phyloP scores from a whole-genome alignment of 257 asterid species.

The Scutellaria minor region DNA sequence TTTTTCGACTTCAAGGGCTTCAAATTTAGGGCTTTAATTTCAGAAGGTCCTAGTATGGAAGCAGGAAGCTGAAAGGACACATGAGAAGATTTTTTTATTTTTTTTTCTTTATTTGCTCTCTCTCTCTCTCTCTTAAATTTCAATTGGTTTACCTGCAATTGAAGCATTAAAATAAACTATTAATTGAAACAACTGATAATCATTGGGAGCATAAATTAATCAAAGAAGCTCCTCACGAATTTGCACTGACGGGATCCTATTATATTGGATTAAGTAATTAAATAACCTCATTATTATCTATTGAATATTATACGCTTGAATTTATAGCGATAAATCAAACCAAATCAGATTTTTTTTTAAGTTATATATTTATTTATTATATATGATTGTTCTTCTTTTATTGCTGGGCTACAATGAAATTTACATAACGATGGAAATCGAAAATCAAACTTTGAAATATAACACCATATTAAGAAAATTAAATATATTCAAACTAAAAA shows the following conservation, averaged over 20 bases:
- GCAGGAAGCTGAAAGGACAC: slow-evolving; percentile 9
- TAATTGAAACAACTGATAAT: not conserved
- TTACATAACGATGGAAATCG: no score
- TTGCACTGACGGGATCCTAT: not conserved
- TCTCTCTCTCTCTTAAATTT: not conserved
- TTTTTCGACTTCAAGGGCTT: slow-evolving; percentile 15
- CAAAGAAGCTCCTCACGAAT: not conserved
- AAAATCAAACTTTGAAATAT: no score
- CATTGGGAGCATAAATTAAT: not conserved
- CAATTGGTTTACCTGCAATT: not conserved
- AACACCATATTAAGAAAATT: no score
- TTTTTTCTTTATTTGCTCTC: not conserved
- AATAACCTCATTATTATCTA: not conserved
- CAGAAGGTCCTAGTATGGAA: slow-evolving; percentile 4
- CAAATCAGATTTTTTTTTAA: no score
- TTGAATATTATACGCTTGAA: not conserved
- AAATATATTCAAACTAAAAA: no score
- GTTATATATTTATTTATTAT: no score
- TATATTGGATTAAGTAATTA: not conserved
- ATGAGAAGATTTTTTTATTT: no score
- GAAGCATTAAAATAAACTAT: not conserved
- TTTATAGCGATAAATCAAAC: not conserved
- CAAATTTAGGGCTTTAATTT: slow-evolving; percentile 2
- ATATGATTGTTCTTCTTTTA: no score
- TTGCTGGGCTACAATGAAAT: no score